Evolutionary conservation across 1,284 basidiomycete genomes (phyloP), one percentile per base, ranked within the genome.

Genomic region (Spongiforma sp.): DNA sequence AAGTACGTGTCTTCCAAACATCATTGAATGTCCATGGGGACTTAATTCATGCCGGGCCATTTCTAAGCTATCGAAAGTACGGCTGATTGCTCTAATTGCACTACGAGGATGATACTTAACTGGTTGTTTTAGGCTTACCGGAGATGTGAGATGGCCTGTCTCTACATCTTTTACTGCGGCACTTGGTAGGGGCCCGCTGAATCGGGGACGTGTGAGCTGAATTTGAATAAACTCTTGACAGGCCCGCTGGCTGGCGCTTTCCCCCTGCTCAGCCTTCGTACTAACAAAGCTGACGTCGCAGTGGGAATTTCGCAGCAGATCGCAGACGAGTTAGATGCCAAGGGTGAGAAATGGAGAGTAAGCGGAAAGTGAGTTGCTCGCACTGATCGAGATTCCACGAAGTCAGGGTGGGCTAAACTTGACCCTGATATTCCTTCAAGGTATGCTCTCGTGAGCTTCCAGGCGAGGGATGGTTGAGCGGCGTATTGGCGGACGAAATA

Each of bases 221-320:
- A 65, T 55, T 64, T 69, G 15, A 63, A 32, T 12, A 55, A 34
- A 58, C 32, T 30, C 8, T 65, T 11, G 32, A 46, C 68, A 93
- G 93, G 93, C 6, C 92, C 93, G 1, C 78, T 97, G 21, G 87
- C 88, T 1, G 93, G 94, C 3, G 82, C 89, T 11, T 91, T 98
- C 77, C 91, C 91, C 5, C 77, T 98, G 28, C 79, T 98, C 34
- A 94, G 93, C 69, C 79, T 98, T 64, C 87, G 97, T 30, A 99
- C 97, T 2, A 96, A 94, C 82, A 99, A 99, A 78, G 97, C 97
- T 0, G 96, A 99, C 73, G 96, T 98, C 2, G 93, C 93, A 37
- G 94, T 95, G 17, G 94, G 92, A 3, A 83, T 97, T 8, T 78
- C 86, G 4, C 80, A 86, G 62, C 88, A 88, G 0, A 79, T 87